Conservation (phyloP, 78 protist genomes). For the Neovahlkampfia damariscottae region DNA sequence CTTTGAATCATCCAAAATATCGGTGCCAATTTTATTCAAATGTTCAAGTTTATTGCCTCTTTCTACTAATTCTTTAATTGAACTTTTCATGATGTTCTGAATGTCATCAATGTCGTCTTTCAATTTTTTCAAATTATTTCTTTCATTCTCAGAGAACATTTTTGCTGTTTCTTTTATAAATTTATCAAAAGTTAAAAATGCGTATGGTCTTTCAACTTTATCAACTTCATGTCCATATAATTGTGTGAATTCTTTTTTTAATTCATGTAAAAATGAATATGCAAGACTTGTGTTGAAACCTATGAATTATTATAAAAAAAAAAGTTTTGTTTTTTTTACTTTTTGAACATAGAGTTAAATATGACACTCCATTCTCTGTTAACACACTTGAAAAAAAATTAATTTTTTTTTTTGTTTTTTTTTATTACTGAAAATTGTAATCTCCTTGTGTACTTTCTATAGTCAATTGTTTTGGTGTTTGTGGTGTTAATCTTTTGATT, state of each 20-base stretch:
- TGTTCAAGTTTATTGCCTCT: not conserved
- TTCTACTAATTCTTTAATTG: not conserved
- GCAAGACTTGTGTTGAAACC: slow-evolving; percentile 26
- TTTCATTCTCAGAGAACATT: not conserved
- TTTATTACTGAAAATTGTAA: too few species aligned
- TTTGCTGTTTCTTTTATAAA: not conserved
- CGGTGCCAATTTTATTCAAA: not conserved
- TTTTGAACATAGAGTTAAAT: too few species aligned
- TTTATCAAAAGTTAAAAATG: slow-evolving; percentile 61
- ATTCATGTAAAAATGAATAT: slow-evolving; percentile 53
- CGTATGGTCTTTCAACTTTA: slow-evolving; percentile 63
- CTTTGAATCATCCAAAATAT: not conserved
- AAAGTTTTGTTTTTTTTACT: too few species aligned
- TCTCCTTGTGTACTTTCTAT: too few species aligned
- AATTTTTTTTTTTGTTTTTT: too few species aligned
- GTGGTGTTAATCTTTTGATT: too few species aligned
- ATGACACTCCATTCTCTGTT: too few species aligned
- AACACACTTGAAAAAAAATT: too few species aligned
- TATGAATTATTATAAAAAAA: too few species aligned
- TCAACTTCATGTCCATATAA: slow-evolving; percentile 45
- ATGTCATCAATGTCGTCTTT: too few species aligned
- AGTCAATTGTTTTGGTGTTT: too few species aligned
- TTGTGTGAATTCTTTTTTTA: slow-evolving; percentile 43
- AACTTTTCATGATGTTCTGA: not conserved
- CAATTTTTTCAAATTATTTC: too few species aligned